A percentile compares a stretch with the other conserved stretches of the same genome.
phyloP scores from a whole-genome alignment of 164 flowering plant species.

The Nymphaea thermarum region DNA sequence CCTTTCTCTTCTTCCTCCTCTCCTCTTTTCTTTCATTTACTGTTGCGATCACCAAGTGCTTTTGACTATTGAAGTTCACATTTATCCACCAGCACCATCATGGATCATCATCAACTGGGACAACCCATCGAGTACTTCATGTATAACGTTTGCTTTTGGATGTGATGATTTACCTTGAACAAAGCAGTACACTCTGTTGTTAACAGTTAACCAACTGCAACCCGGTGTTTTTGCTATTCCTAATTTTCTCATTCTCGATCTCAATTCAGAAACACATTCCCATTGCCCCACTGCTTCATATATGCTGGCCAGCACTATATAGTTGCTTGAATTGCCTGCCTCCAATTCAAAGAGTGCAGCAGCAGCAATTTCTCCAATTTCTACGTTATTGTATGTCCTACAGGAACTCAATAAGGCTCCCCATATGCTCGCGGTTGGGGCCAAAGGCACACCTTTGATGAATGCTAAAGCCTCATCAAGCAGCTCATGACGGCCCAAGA shows the following conservation, averaged over 20 bases:
- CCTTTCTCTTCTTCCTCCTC: not conserved
- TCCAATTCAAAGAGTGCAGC: slow-evolving; percentile 43
- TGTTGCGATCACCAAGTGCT: no score
- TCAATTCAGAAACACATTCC: slow-evolving; percentile 22
- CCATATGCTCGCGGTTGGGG: slow-evolving; percentile 39
- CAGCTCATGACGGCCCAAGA: slow-evolving; percentile 41
- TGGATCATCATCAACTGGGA: slow-evolving; percentile 7
- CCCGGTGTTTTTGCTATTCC: slow-evolving; percentile 40
- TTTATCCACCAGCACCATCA: slow-evolving; percentile 3
- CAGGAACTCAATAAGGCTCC: slow-evolving; percentile 56
- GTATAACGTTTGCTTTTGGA: slow-evolving; percentile 11
- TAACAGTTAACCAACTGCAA: slow-evolving; percentile 36
- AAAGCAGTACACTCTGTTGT: slow-evolving; percentile 24
- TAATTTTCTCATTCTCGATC: slow-evolving; percentile 36
- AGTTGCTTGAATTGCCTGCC: slow-evolving; percentile 46
- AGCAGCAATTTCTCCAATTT: slow-evolving; percentile 51
- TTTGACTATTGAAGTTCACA: not conserved
- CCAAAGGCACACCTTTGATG: slow-evolving; percentile 20
- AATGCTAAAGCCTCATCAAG: slow-evolving; percentile 36
- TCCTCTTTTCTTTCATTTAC: not conserved
- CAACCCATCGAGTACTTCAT: slow-evolving; percentile 18
- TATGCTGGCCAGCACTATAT: slow-evolving; percentile 37
- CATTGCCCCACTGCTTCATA: slow-evolving; percentile 30
- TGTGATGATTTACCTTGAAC: slow-evolving; percentile 33
- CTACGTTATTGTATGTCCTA: slow-evolving; percentile 35